These are phyloP conservation scores for Sugiyamaella paludigena DNA, from an alignment of 1,139 yeast genomes.

Conservation along the genomic window DNA sequence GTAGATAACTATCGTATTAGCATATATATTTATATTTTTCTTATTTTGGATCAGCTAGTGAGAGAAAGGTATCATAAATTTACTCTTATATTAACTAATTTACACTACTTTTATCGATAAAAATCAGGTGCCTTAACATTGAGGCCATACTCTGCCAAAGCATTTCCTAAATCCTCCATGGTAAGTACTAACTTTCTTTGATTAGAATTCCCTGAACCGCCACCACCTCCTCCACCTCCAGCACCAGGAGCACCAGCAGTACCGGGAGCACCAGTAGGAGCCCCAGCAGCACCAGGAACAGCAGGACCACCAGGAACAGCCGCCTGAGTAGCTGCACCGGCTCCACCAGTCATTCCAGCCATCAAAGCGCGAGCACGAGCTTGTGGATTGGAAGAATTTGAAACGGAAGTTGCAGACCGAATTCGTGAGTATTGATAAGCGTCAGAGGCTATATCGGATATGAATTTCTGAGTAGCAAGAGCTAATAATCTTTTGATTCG, in stretches of 20 bases:
- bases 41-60: no score
- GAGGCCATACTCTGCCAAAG: conserved; percentile 87
- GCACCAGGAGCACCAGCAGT: conserved; percentile 23
- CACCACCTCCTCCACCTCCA: conserved; percentile 36
- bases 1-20: no score
- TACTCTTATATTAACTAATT: background rate
- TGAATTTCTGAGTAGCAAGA: conserved; percentile 91
- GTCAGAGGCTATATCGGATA: conserved; percentile 92
- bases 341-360: conserved; percentile 50
- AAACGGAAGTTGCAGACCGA: conserved; percentile 77
- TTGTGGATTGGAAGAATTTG: conserved; percentile 82
- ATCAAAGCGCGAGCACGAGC: conserved; percentile 75
- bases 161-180: conserved; percentile 85
- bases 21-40: no score
- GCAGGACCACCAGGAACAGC: background rate
- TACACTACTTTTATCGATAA: conserved; percentile 52
- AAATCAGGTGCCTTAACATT: conserved; percentile 91
- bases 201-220: conserved; percentile 47
- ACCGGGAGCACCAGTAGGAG: conserved; percentile 17
- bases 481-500: conserved; percentile 85
- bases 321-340: conserved; percentile 16
- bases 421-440: conserved; percentile 95
- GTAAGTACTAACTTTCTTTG: conserved; percentile 79
- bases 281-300: conserved; percentile 16
- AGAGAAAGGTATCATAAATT: no score